These are phyloP conservation scores for Tricladium varicosporioides DNA, from an alignment of 2,329 filamentous ascomycete species.

Conservation along the genomic window DNA sequence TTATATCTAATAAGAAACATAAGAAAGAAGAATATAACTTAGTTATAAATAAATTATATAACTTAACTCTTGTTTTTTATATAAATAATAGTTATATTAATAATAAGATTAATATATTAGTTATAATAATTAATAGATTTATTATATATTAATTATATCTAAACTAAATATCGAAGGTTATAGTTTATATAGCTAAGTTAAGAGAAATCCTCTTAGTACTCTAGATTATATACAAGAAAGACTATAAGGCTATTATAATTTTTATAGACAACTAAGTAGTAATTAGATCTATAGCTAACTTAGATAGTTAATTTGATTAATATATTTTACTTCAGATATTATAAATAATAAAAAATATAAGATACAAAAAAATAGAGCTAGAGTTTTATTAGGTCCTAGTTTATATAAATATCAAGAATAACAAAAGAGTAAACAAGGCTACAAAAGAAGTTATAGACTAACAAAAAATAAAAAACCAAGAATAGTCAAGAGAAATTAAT, in stretches of 20 bases:
- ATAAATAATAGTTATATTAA: slow-evolving; percentile 26
- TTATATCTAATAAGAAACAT: too few relatives aligned
- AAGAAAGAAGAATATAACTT: too few relatives aligned
- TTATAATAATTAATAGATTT: slow-evolving; percentile 21
- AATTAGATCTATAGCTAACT: slow-evolving; percentile 31
- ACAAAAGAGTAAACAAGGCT: slow-evolving; percentile 21
- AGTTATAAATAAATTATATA: too few relatives aligned
- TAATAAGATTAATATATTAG: slow-evolving; percentile 29
- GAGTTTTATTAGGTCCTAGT: slow-evolving; percentile 21
- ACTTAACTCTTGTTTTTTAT: slow-evolving; percentile 3
- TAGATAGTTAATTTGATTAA: slow-evolving; percentile 29
- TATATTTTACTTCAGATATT: slow-evolving; percentile 31
- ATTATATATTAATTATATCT: slow-evolving; percentile 27
- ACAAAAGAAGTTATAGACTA: slow-evolving; percentile 21
- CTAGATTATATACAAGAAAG: slow-evolving; percentile 25
- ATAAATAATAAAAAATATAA: slow-evolving; percentile 19
- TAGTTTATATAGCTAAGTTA: slow-evolving; percentile 33
- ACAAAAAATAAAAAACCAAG: background rate
- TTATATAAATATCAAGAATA: slow-evolving; percentile 20
- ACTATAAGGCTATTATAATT: slow-evolving; percentile 1
- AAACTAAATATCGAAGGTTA: slow-evolving; percentile 28
- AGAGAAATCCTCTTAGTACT: slow-evolving; percentile 29
- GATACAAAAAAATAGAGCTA: slow-evolving; percentile 13
- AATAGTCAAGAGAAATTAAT: background rate
- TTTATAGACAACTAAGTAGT: slow-evolving; percentile 30